Base-by-base conservation (phyloP, 208 protist species). In the Wallacemonas sp. region DNA sequence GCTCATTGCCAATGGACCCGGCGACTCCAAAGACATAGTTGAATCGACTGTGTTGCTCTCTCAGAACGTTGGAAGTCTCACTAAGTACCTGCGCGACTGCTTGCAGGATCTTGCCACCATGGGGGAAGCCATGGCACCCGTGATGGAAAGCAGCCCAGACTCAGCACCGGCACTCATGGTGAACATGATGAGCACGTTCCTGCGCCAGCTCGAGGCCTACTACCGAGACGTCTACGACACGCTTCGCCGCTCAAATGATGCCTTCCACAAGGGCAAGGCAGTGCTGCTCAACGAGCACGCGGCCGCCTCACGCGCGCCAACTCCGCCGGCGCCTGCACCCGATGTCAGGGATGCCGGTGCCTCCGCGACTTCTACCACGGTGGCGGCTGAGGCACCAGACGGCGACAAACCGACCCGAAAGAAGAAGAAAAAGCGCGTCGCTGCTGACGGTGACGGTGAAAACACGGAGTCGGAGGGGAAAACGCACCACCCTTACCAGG, bases 171-270 rank as follows among this genome's bases (percentile, higher is more conserved):
- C 75, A 42, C 72, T 94, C 24, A 70, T 87, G 66, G 46, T 83
- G 9, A 94, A 88, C 65, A 73, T 94, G 42, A 90, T 81, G 62
- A 79, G 68, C 59, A 80, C 74, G 26, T 82, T 91, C 51, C 34
- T 83, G 1, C 76, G 79, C 3, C 81, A 87, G 69, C 70, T 87
- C 51, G 62, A 65, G 34, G 54, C 33, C 30, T 87, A 79, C 53
- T 87, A 72, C 36, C 30, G 62, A 26, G 81, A 87, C 42, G 70
- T 81, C 28, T 41, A 51, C 47, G 65, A 45, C 28, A 63, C 55
- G 0, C 74, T 77, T 38, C 46, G 34, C 26, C 44, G 51, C n/a
- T 63, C 63, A 15, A 68, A 30, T 27, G 47, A 74, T 38, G 49
- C 62, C 27, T 75, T 89, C 24, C 60, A 77, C 24, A 70, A 58